Percentiles rank a stretch among this genome's conserved stretches.
Evolutionary conservation across 768 basidiomycete species (phyloP).

Genomic region (Coprinopsis strossmayeri): DNA sequence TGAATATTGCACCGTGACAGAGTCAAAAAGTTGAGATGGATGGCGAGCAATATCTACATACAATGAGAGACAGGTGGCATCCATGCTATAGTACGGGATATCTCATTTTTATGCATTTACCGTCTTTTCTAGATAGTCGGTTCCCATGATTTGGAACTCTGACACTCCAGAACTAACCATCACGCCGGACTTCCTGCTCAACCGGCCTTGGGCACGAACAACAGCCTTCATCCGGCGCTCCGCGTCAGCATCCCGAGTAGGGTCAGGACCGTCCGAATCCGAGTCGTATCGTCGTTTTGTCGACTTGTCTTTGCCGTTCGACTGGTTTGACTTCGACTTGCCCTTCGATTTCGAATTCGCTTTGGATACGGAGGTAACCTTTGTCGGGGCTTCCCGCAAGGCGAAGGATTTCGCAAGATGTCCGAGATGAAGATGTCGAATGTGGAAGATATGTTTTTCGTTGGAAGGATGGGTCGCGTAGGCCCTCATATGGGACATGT

Average conservation of each 20-base stretch:
- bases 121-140: constrained; percentile 55
- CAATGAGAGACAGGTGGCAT: too few species aligned
- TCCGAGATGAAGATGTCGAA: constrained; percentile 89
- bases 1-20: too few species aligned
- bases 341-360: constrained; percentile 12
- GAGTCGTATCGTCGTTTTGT: constrained; percentile 24
- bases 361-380: constrained; percentile 28
- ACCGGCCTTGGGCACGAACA: constrained; percentile 76
- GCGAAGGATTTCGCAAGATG: constrained; percentile 92
- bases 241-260: constrained; percentile 29
- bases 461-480: constrained; percentile 95
- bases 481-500: constrained; percentile 87
- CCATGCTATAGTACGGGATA: too few species aligned
- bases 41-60: not conserved
- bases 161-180: constrained; percentile 60
- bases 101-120: constrained; percentile 20
- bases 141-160: constrained; percentile 77
- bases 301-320: constrained; percentile 7
- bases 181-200: constrained; percentile 73
- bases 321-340: constrained; percentile 9
- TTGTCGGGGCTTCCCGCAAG: constrained; percentile 75
- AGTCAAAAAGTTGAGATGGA: too few species aligned
- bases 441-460: constrained; percentile 96
- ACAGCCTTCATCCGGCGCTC: constrained; percentile 83
- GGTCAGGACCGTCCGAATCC: constrained; percentile 35